Conservation (phyloP, 495 filamentous ascomycete species). For the Rusavskia elegans region DNA sequence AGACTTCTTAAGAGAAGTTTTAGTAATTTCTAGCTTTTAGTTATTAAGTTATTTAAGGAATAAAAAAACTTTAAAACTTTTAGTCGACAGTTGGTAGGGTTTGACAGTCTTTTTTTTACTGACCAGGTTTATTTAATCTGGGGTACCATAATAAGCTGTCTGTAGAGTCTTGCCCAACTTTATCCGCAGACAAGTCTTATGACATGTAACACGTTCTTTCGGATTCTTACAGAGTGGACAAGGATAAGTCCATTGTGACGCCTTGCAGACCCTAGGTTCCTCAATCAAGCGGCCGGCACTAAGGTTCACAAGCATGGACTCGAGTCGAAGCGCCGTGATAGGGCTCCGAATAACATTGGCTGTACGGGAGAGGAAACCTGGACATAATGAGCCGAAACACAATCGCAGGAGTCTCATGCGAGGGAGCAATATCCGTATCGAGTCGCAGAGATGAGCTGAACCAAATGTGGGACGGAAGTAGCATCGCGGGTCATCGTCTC, state of each 20-base stretch:
- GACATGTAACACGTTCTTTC: background rate
- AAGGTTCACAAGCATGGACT: background rate
- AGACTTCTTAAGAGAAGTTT: too few relatives aligned
- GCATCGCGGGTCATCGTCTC: background rate
- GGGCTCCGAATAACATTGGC: background rate
- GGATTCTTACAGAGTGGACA: too few relatives aligned
- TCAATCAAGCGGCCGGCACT: background rate
- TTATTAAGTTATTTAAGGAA: too few relatives aligned
- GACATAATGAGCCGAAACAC: background rate
- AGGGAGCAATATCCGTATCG: background rate
- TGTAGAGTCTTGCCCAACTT: background rate
- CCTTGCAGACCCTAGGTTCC: background rate
- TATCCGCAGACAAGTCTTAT: background rate
- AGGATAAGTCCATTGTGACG: background rate
- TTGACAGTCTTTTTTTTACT: too few relatives aligned
- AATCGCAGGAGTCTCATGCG: background rate
- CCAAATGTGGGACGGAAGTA: background rate
- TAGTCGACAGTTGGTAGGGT: too few relatives aligned
- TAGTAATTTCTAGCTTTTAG: too few relatives aligned
- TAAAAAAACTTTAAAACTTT: too few relatives aligned
- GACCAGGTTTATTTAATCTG: too few relatives aligned
- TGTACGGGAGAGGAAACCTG: background rate
- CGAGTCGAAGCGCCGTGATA: background rate
- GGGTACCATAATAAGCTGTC: background rate
- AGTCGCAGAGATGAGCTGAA: background rate